Percentiles rank a stretch among this genome's conserved stretches.
phyloP scores from a whole-genome alignment of 192 early-diverging fungal genomes.

The Mortierella hygrophila region DNA sequence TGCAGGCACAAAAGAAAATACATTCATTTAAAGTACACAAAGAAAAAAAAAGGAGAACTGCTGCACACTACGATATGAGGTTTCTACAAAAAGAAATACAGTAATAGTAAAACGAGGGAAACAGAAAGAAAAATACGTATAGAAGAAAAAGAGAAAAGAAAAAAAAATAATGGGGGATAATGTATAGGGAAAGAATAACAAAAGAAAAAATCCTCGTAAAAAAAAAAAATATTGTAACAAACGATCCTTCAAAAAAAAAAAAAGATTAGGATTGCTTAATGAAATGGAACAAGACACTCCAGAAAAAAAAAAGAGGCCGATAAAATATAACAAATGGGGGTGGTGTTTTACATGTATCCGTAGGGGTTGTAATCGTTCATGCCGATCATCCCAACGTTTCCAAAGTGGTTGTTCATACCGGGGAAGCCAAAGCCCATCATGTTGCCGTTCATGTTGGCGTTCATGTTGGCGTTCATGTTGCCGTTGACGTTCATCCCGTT shows the following conservation, averaged over 20 bases:
- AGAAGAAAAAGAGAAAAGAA: neutral
- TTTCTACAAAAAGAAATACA: slow-evolving; percentile 15
- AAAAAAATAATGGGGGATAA: neutral
- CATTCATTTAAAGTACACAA: slow-evolving; percentile 8
- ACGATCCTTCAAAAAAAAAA: slow-evolving; percentile 19
- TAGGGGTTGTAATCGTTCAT: slow-evolving; percentile 61
- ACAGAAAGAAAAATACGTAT: neutral
- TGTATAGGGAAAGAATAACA: slow-evolving; percentile 22
- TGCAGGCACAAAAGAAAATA: neutral
- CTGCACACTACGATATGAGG: slow-evolving; percentile 5
- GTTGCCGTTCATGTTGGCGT: slow-evolving; percentile 41
- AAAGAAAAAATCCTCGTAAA: neutral
- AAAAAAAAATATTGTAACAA: slow-evolving; percentile 27
- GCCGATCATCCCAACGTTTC: slow-evolving; percentile 62
- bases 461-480: slow-evolving; percentile 56
- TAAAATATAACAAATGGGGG: neutral
- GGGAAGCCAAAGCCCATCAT: slow-evolving; percentile 57
- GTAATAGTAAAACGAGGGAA: slow-evolving; percentile 12
- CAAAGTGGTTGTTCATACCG: slow-evolving; percentile 57
- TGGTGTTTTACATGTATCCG: slow-evolving; percentile 59
- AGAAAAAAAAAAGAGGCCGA: neutral
- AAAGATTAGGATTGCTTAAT: neutral
- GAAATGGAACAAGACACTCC: neutral
- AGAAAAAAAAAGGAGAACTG: slow-evolving; percentile 10
- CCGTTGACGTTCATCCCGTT: slow-evolving; percentile 15